phyloP scores from a whole-genome alignment of 202 grass and related monocot species.

The Setaria viridis region DNA sequence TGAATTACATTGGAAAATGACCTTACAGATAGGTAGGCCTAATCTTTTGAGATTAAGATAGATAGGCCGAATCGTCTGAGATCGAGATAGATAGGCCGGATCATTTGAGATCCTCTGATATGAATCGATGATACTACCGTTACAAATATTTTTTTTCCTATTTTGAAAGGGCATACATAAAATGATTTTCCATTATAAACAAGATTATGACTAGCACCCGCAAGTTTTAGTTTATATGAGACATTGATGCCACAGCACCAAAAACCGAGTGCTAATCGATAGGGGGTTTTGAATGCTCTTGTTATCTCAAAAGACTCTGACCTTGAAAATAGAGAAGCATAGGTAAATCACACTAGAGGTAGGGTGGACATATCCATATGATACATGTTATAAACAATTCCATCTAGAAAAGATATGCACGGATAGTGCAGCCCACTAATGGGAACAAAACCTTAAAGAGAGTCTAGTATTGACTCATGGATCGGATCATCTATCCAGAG shows the following conservation, averaged over 20 bases:
- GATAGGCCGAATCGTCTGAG: background rate
- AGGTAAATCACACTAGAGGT: too few species aligned
- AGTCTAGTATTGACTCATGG: background rate
- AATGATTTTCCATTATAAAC: background rate
- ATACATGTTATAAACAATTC: background rate
- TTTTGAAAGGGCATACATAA: background rate
- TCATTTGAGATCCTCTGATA: background rate
- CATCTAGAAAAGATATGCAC: background rate
- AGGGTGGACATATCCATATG: background rate
- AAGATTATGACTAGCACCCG: background rate
- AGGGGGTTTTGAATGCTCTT: background rate
- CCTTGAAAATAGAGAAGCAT: too few species aligned
- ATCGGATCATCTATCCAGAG: background rate
- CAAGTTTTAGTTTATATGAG: background rate
- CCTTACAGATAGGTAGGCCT: background rate
- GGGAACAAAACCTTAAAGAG: background rate
- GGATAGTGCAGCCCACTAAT: background rate
- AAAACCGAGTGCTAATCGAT: too few species aligned
- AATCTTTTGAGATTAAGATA: background rate
- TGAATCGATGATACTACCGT: background rate
- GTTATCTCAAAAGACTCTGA: background rate
- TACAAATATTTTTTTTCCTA: background rate
- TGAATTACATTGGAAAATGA: background rate
- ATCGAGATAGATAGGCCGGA: background rate
- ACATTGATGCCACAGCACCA: background rate